A percentile compares a stretch with the other conserved stretches of the same genome.
phyloP scores from a whole-genome alignment of 768 basidiomycete species.

The Suillus paluster region DNA sequence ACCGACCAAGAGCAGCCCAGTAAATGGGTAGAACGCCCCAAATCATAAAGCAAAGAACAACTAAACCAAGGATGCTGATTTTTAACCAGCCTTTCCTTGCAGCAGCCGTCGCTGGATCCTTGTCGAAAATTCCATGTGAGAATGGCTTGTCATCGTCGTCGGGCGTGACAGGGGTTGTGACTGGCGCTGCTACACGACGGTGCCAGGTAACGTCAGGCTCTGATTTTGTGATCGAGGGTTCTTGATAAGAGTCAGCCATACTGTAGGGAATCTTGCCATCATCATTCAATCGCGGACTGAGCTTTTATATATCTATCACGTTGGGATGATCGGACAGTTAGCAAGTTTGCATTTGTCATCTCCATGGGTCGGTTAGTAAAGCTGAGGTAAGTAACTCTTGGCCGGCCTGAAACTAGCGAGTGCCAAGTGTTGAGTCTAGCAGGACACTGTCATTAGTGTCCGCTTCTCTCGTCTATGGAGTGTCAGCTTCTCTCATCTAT shows the following conservation, averaged over 20 bases:
- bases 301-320: background rate
- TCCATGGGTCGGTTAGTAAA: background rate
- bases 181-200: background rate
- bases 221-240: background rate
- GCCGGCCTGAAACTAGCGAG: too few species aligned
- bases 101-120: slow-evolving; percentile 27
- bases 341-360: background rate
- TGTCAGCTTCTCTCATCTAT: too few species aligned
- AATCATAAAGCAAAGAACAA: slow-evolving; percentile 47
- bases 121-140: slow-evolving; percentile 34
- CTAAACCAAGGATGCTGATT: slow-evolving; percentile 40
- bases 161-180: slow-evolving; percentile 12
- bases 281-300: background rate
- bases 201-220: background rate
- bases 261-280: background rate
- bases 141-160: slow-evolving; percentile 29
- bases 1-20: slow-evolving; percentile 61
- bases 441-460: too few species aligned
- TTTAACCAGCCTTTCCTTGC: slow-evolving; percentile 47
- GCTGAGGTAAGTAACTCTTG: background rate
- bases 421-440: too few species aligned
- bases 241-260: background rate
- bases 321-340: background rate
- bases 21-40: slow-evolving; percentile 59
- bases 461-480: too few species aligned